A percentile compares a stretch with the other conserved stretches of the same genome.
Conservation (phyloP, 106 monocot genomes). For the Agapanthus africanus region DNA sequence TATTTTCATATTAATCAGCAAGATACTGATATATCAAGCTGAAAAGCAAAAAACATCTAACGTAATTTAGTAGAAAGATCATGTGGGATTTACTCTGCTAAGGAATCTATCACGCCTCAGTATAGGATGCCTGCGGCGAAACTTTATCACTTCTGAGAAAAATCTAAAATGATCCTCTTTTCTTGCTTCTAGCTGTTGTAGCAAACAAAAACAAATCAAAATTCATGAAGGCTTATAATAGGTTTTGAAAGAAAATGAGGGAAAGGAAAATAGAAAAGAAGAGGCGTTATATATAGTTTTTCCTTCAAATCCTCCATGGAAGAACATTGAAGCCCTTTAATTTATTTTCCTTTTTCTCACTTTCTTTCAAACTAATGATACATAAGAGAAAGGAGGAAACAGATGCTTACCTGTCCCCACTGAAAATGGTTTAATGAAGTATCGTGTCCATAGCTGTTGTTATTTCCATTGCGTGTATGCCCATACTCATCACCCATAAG, state of each 20-base stretch:
- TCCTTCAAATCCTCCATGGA: too few species aligned
- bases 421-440: constrained; percentile 85
- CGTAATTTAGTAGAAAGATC: not conserved
- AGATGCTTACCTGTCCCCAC: constrained; percentile 63
- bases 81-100: constrained; percentile 35
- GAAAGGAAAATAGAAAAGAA: too few species aligned
- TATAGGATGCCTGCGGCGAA: constrained; percentile 56
- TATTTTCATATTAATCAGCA: not conserved
- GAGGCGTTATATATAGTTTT: too few species aligned
- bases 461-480: constrained; percentile 94
- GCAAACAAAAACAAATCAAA: constrained; percentile 4
- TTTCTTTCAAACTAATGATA: not conserved
- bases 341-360: too few species aligned
- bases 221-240: too few species aligned
- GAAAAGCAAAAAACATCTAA: not conserved
- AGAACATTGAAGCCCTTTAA: too few species aligned
- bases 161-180: constrained; percentile 67
- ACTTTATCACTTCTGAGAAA: constrained; percentile 84
- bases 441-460: constrained; percentile 98
- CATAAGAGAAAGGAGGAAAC: not conserved
- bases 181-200: constrained; percentile 69
- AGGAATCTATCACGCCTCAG: constrained; percentile 63
- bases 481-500: constrained; percentile 99
- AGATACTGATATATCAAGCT: not conserved
- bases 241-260: too few species aligned